These are phyloP conservation scores for Plectosphaerella cucumerina DNA, from an alignment of 2,329 filamentous ascomycete genomes.

Conservation along the genomic window DNA sequence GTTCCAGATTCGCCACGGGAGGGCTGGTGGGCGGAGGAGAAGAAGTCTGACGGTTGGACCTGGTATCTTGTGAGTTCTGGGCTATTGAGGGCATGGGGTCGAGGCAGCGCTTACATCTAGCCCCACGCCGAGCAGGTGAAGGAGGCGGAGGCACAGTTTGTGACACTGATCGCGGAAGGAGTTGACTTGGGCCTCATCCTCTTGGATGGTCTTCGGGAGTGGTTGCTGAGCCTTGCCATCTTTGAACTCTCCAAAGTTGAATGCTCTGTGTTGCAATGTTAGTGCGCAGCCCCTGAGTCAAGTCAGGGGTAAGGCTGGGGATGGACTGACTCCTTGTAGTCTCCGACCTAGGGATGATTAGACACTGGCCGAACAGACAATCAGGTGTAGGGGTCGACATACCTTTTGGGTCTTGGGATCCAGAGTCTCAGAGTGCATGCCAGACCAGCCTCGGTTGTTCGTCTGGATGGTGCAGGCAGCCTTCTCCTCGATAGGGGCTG, in stretches of 20 bases:
- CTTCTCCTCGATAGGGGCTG: constrained; percentile 66
- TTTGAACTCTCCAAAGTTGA: constrained; percentile 83
- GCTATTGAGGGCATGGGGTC: constrained; percentile 3
- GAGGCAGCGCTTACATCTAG: constrained; percentile 50
- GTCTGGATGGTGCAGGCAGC: constrained; percentile 68
- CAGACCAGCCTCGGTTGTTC: constrained; percentile 84
- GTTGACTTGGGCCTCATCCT: constrained; percentile 57
- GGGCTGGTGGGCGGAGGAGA: constrained; percentile 46
- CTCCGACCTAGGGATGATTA: constrained; percentile 55
- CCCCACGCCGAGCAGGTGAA: constrained; percentile 74
- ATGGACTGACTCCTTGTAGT: constrained; percentile 77
- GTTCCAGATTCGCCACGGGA: constrained; percentile 44
- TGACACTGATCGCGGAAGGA: constrained; percentile 70
- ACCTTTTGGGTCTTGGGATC: constrained; percentile 80
- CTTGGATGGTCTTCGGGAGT: constrained; percentile 60
- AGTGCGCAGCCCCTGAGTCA: not conserved
- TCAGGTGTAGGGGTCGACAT: constrained; percentile 19
- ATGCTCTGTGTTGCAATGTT: constrained; percentile 56
- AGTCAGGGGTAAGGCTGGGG: not conserved
- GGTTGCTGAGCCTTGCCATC: constrained; percentile 69
- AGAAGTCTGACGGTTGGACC: constrained; percentile 48
- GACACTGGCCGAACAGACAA: not conserved
- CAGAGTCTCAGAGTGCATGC: constrained; percentile 82
- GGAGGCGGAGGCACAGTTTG: constrained; percentile 65
- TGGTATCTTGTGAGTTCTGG: constrained; percentile 12